A percentile compares a stretch with the other conserved stretches of the same genome.
phyloP scores from a whole-genome alignment of 2,329 filamentous ascomycete species.

The Colletotrichum cordylinicola region DNA sequence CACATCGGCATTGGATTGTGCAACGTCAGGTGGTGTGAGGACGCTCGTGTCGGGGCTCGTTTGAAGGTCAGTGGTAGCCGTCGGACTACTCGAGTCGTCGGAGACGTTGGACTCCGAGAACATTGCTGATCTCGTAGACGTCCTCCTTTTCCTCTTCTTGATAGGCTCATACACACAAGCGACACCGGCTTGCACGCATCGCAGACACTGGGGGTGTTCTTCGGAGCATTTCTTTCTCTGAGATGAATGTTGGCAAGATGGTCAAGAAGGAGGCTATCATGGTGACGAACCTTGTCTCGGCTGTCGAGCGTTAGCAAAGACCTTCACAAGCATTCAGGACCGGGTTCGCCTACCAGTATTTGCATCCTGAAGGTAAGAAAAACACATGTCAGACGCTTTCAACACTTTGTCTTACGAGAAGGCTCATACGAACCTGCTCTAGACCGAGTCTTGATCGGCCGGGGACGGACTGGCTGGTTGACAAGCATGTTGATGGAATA shows the following conservation, averaged over 20 bases:
- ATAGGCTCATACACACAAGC: slow-evolving; percentile 21
- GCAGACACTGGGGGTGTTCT: slow-evolving; percentile 20
- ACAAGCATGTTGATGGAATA: slow-evolving; percentile 12
- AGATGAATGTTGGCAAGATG: background rate
- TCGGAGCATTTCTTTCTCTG: slow-evolving; percentile 24
- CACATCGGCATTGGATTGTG: background rate
- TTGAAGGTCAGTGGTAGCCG: background rate
- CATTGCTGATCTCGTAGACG: background rate
- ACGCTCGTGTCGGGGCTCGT: slow-evolving; percentile 10
- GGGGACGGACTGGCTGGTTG: slow-evolving; percentile 19
- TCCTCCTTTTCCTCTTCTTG: slow-evolving; percentile 21
- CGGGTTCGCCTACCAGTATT: slow-evolving; percentile 17
- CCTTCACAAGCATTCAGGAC: background rate
- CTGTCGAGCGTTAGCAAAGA: background rate
- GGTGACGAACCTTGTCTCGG: slow-evolving; percentile 20
- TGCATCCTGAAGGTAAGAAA: slow-evolving; percentile 3
- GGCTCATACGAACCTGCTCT: slow-evolving; percentile 22
- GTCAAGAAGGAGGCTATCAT: background rate
- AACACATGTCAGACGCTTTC: background rate
- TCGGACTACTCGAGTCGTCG: slow-evolving; percentile 4
- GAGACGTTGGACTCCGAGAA: background rate
- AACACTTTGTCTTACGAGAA: background rate
- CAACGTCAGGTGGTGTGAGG: slow-evolving; percentile 1
- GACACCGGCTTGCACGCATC: slow-evolving; percentile 20
- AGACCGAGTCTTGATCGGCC: slow-evolving; percentile 22